Conservation (phyloP, 768 basidiomycete species). For the Boletus insuetus region DNA sequence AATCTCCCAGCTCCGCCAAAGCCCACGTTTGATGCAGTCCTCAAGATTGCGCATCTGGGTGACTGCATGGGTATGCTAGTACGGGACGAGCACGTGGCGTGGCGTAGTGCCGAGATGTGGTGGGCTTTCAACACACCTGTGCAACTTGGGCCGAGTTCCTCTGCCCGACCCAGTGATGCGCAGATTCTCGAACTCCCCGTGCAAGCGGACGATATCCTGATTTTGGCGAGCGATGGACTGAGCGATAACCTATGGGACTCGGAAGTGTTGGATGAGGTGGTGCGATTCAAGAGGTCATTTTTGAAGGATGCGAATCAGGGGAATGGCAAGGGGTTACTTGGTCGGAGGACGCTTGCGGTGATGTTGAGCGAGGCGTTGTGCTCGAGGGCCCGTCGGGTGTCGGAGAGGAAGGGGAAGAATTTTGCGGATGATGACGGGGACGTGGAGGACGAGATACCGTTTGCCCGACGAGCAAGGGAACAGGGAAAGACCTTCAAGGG, state of each 20-base stretch:
- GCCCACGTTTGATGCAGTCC: constrained; percentile 52
- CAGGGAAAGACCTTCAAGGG: constrained; percentile 70
- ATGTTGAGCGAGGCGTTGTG: constrained; percentile 81
- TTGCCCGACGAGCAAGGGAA: constrained; percentile 76
- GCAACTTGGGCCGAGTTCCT: constrained; percentile 59
- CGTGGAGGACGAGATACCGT: constrained; percentile 64
- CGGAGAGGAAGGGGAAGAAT: constrained; percentile 43
- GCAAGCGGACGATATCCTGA: constrained; percentile 68
- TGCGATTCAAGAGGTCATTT: constrained; percentile 49
- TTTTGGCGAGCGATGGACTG: constrained; percentile 79
- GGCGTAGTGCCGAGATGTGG: constrained; percentile 93
- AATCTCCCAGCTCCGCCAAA: constrained; percentile 24
- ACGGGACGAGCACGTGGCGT: constrained; percentile 72
- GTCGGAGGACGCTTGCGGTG: constrained; percentile 55
- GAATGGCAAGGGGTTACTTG: constrained; percentile 32
- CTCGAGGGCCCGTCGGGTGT: constrained; percentile 69
- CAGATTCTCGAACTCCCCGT: constrained; percentile 70
- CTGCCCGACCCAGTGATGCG: constrained; percentile 65
- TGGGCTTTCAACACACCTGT: constrained; percentile 73
- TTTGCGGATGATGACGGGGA: constrained; percentile 25
- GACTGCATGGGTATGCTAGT: constrained; percentile 89
- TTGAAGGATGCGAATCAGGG: constrained; percentile 21
- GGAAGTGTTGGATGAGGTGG: constrained; percentile 80
- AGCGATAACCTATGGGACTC: constrained; percentile 89
- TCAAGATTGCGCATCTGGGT: constrained; percentile 82